Evolutionary conservation across 108 stramenopile genomes (phyloP), one percentile per base, ranked within the genome.

Genomic region (Conticribra guillardii): DNA sequence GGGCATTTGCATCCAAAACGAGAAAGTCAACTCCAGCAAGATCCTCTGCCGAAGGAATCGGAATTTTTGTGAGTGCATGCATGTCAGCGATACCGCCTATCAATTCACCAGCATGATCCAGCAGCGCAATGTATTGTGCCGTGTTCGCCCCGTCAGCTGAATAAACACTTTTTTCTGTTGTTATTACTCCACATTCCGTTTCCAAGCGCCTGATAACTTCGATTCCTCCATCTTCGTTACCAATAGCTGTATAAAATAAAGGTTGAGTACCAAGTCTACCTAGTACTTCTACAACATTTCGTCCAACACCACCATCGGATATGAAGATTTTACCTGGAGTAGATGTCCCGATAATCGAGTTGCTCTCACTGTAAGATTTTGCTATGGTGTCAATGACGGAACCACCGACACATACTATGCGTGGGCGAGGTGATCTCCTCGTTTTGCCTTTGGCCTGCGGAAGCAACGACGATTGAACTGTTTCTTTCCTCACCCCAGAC

Each of bases 21-120:
- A 94, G 51, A 73, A 86, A 54, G 4, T 83, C 79, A 24, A 84
- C 80, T 9, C 56, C 64, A 8, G 41, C 11, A 7, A 85, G 60
- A 29, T 70, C 68, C 53, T 60, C 60, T 4, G 33, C 26, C 23
- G 76, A 32, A 30, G 85, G 87, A 30, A 78, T 60, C 1, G 79
- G 73, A 16, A 92, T 82, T 17, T 68, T 44, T 26, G 69, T 55
- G 15, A 91, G 64, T 16, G 84, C 85, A 37, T 64, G 64, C 91
- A 93, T 95, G 62, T 96, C 95, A 21, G 97, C 96, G 47, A 97
- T 74, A 4, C 89, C 94, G 15, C 84, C 81, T 34, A 90, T 67
- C 32, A 97, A 62, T 47, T 93, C 90, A 16, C 88, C 89, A 9
- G 60, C 48, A 32, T 50, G 59, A 41, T 95, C 84, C 28, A 91